Percentiles rank a stretch among this genome's conserved stretches.
phyloP scores from a whole-genome alignment of 352 stramenopile species.

The Thalassiosira ordinaria region DNA sequence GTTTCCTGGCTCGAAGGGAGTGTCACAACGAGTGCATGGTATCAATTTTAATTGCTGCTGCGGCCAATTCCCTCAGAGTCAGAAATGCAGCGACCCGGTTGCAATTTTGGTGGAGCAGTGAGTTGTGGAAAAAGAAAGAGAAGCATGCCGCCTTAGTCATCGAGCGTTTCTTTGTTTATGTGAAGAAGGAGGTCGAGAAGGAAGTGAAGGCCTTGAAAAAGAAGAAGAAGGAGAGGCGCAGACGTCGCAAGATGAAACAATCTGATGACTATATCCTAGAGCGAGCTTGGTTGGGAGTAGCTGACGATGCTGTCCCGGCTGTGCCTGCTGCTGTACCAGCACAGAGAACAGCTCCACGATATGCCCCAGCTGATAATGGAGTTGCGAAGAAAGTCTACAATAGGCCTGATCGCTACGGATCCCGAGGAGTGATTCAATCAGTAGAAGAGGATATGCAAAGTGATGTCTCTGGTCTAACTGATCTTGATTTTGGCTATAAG shows the following conservation, averaged over 20 bases:
- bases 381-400: slow-evolving; percentile 22
- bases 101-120: slow-evolving; percentile 42
- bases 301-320: slow-evolving; percentile 48
- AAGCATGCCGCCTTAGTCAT: slow-evolving; percentile 60
- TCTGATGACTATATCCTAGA: slow-evolving; percentile 72
- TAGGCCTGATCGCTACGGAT: slow-evolving; percentile 19
- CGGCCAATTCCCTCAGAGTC: slow-evolving; percentile 46
- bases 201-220: slow-evolving; percentile 65
- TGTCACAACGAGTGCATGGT: slow-evolving; percentile 59
- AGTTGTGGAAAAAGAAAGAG: slow-evolving; percentile 37
- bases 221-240: slow-evolving; percentile 60
- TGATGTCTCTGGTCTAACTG: slow-evolving; percentile 52
- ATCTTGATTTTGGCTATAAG: slow-evolving; percentile 37
- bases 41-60: slow-evolving; percentile 54
- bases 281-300: slow-evolving; percentile 68
- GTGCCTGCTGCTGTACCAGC: background rate
- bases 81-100: slow-evolving; percentile 50
- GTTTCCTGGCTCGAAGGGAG: slow-evolving; percentile 51
- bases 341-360: slow-evolving; percentile 9
- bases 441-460: slow-evolving; percentile 53
- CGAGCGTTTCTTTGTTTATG: slow-evolving; percentile 65
- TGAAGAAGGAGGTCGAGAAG: slow-evolving; percentile 67
- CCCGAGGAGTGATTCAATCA: slow-evolving; percentile 33
- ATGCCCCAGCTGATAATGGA: slow-evolving; percentile 12
- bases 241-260: slow-evolving; percentile 50